Evolutionary conservation across 169 alveolate genomes (phyloP).

Genomic region (Cryptosporidium tyzzeri): DNA sequence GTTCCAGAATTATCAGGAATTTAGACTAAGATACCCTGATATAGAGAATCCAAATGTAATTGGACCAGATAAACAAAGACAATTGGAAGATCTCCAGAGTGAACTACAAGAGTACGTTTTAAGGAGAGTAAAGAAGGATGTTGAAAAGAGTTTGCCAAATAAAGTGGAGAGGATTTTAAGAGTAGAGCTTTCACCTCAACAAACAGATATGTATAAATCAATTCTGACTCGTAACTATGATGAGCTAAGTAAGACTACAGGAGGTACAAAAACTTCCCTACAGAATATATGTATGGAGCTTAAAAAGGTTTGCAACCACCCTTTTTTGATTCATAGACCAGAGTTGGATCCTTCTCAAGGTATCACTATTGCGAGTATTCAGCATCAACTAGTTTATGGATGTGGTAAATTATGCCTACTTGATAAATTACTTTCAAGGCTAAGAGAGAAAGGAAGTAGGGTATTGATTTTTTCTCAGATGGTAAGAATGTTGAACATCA

Average conservation of each 20-base stretch:
- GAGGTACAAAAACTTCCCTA: conserved; percentile 89
- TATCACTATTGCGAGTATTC: conserved; percentile 44
- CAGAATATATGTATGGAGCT: conserved; percentile 95
- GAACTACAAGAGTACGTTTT: conserved; percentile 89
- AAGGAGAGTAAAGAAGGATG: conserved; percentile 91
- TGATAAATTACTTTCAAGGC: conserved; percentile 92
- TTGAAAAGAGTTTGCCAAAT: conserved; percentile 90
- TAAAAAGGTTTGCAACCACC: conserved; percentile 98
- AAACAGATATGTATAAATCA: conserved; percentile 87
- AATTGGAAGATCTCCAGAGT: conserved; percentile 86
- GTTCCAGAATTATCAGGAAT: conserved; percentile 83
- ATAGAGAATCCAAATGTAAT: conserved; percentile 90
- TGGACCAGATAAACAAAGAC: conserved; percentile 89
- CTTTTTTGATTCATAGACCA: conserved; percentile 95
- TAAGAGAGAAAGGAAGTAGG: conserved; percentile 93
- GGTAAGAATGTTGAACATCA: conserved; percentile 96
- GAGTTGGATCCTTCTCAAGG: conserved; percentile 80
- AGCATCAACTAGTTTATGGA: conserved; percentile 88
- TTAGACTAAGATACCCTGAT: conserved; percentile 85
- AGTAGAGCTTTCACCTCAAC: conserved; percentile 92
- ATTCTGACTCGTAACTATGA: conserved; percentile 90
- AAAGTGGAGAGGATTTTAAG: conserved; percentile 91
- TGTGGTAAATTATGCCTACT: conserved; percentile 95
- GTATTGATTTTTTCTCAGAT: conserved; percentile 96
- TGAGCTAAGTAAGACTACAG: conserved; percentile 88